Evolutionary conservation across 768 basidiomycete genomes (phyloP).

Genomic region (Hemileccinum rubropunctum): DNA sequence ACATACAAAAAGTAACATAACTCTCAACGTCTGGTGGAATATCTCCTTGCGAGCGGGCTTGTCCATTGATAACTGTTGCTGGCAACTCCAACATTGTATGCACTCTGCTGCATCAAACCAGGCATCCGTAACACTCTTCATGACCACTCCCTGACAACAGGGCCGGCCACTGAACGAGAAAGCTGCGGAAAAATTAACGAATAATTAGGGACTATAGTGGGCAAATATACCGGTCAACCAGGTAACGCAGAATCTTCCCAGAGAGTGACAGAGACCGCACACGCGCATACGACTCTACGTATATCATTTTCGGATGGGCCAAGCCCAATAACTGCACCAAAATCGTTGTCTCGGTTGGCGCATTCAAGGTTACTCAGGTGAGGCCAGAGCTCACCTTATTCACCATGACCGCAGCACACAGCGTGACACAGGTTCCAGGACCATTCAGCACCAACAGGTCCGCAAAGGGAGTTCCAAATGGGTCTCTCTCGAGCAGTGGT

Average conservation of each 20-base stretch:
- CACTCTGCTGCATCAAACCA: conserved; percentile 45
- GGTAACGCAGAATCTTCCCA: conserved; percentile 73
- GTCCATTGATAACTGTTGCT: not conserved
- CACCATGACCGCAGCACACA: conserved; percentile 68
- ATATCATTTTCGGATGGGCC: conserved; percentile 69
- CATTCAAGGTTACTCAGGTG: too few species aligned
- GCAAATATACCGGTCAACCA: conserved; percentile 77
- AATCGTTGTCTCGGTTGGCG: conserved; percentile 8
- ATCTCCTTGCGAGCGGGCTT: not conserved
- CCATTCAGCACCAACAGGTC: conserved; percentile 90
- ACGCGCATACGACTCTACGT: conserved; percentile 93
- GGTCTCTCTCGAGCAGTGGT: conserved; percentile 39
- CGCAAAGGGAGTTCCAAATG: conserved; percentile 39
- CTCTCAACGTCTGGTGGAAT: not conserved
- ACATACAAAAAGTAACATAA: not conserved
- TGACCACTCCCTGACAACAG: conserved; percentile 39
- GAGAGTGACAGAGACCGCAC: conserved; percentile 79
- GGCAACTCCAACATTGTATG: not conserved
- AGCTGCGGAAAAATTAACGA: conserved; percentile 41
- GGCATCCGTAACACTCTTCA: conserved; percentile 59
- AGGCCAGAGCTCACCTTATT: conserved; percentile 55
- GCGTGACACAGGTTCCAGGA: conserved; percentile 87
- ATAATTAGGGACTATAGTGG: conserved; percentile 45
- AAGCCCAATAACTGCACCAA: conserved; percentile 67
- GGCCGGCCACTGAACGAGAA: conserved; percentile 89